Evolutionary conservation across 2,329 filamentous ascomycete genomes (phyloP).

Genomic region (Aspergillus hortae): DNA sequence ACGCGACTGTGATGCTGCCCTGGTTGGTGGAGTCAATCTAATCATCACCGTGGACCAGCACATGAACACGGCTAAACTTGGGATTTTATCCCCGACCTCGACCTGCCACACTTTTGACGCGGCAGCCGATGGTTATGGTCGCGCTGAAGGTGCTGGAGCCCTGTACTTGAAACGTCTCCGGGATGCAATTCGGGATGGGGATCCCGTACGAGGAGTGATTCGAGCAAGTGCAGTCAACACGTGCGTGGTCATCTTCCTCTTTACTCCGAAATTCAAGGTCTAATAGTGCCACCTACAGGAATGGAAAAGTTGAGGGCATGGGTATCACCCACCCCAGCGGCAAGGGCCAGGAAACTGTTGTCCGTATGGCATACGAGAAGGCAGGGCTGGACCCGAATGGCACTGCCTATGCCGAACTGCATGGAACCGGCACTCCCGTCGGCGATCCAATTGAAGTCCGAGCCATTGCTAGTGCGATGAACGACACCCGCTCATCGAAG

Average conservation of each 20-base stretch:
- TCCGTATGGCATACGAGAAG: slow-evolving; percentile 34
- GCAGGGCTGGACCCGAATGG: slow-evolving; percentile 31
- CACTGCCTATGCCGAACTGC: slow-evolving; percentile 39
- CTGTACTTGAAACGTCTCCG: slow-evolving; percentile 31
- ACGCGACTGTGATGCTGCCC: slow-evolving; percentile 18
- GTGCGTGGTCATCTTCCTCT: too few relatives aligned
- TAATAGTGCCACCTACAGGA: background rate
- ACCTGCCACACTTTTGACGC: slow-evolving; percentile 34
- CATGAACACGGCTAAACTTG: slow-evolving; percentile 26
- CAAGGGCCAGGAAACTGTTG: slow-evolving; percentile 37
- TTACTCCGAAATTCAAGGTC: too few relatives aligned
- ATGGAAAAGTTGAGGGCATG: slow-evolving; percentile 9
- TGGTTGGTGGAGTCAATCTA: slow-evolving; percentile 22
- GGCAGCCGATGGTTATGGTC: slow-evolving; percentile 33
- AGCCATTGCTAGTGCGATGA: slow-evolving; percentile 16
- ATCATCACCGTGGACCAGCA: slow-evolving; percentile 19
- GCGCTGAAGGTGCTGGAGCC: slow-evolving; percentile 30
- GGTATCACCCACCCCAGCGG: slow-evolving; percentile 26
- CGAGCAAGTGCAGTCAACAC: slow-evolving; percentile 14
- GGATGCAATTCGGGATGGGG: slow-evolving; percentile 23
- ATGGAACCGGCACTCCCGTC: slow-evolving; percentile 41
- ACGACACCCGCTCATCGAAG: background rate
- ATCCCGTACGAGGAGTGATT: slow-evolving; percentile 16
- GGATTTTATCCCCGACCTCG: slow-evolving; percentile 31
- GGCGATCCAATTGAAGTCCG: slow-evolving; percentile 31